Percentiles rank a stretch among this genome's conserved stretches.
These are phyloP conservation scores for Ettlia oleoabundans DNA, from an alignment of 139 green algal species.

Conservation along the genomic window DNA sequence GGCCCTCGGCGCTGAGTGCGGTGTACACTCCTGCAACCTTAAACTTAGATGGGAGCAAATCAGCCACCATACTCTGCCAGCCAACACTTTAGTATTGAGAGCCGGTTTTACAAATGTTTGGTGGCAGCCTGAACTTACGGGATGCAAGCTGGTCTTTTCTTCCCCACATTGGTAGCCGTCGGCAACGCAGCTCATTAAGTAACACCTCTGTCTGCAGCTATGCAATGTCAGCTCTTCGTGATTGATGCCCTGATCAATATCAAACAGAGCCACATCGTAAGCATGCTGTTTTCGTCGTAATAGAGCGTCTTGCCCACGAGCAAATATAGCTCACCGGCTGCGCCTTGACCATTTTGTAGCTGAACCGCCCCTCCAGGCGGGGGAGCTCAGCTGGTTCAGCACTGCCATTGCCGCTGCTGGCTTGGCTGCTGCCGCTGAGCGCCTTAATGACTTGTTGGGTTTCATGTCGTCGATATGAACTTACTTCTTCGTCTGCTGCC, in stretches of 20 bases:
- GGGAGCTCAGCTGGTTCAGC: neutral
- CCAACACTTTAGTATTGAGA: no score
- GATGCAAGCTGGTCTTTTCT: conserved; percentile 29
- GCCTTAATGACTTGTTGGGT: neutral
- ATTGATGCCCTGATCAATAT: neutral
- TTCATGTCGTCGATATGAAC: no score
- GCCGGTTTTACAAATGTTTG: no score
- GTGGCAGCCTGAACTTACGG: no score
- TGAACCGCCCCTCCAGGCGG: conserved; percentile 13
- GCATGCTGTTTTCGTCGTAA: no score
- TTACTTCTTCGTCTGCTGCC: no score
- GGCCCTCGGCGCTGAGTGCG: conserved; percentile 21
- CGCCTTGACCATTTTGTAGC: conserved; percentile 28
- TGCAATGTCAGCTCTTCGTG: no score
- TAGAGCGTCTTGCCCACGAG: no score
- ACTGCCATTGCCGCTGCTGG: neutral
- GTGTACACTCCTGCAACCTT: conserved; percentile 40
- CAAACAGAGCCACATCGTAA: no score
- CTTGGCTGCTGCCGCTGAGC: no score
- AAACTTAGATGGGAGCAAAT: no score
- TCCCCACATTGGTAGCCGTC: neutral
- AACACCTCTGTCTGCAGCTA: conserved; percentile 15
- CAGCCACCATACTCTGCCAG: no score
- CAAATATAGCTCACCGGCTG: conserved; percentile 33
- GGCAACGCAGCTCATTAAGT: conserved; percentile 10